Evolutionary conservation across 495 filamentous ascomycete species (phyloP).

Genomic region (Astrothelium macrocarpum): DNA sequence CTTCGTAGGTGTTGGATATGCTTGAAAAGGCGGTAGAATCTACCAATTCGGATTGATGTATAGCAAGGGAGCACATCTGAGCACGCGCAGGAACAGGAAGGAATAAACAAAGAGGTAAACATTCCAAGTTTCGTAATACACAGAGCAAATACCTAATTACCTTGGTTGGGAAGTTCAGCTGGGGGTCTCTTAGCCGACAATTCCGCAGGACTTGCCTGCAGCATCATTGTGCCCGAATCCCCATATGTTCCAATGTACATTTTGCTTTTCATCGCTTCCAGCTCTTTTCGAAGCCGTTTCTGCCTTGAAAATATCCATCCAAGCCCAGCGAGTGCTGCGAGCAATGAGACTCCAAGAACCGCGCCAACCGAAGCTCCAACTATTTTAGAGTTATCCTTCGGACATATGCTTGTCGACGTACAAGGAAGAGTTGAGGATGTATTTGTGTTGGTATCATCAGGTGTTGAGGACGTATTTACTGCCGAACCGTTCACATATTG

Average conservation of each 20-base stretch:
- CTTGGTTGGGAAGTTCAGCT: not conserved
- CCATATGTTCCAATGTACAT: not conserved
- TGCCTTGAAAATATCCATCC: not conserved
- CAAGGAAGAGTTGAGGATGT: not conserved
- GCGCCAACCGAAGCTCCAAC: not conserved
- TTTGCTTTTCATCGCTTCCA: constrained; percentile 1
- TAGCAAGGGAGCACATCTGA: not conserved
- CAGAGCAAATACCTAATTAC: not conserved
- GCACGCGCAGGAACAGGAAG: not conserved
- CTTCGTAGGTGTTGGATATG: no score
- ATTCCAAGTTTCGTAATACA: not conserved
- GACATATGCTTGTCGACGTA: not conserved
- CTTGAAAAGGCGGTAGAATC: no score
- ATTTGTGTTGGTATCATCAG: not conserved
- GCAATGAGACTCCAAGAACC: not conserved
- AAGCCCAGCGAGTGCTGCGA: not conserved
- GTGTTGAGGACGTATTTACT: not conserved
- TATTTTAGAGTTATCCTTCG: not conserved
- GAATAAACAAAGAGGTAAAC: not conserved
- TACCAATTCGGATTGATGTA: no score
- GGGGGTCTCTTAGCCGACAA: constrained; percentile 1
- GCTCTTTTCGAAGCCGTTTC: not conserved
- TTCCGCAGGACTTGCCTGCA: not conserved
- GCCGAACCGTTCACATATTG: not conserved
- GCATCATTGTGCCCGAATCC: not conserved